A percentile compares a stretch with the other conserved stretches of the same genome.
These are phyloP conservation scores for Plasmopara halstedii DNA, from an alignment of 352 stramenopile species.

Conservation along the genomic window DNA sequence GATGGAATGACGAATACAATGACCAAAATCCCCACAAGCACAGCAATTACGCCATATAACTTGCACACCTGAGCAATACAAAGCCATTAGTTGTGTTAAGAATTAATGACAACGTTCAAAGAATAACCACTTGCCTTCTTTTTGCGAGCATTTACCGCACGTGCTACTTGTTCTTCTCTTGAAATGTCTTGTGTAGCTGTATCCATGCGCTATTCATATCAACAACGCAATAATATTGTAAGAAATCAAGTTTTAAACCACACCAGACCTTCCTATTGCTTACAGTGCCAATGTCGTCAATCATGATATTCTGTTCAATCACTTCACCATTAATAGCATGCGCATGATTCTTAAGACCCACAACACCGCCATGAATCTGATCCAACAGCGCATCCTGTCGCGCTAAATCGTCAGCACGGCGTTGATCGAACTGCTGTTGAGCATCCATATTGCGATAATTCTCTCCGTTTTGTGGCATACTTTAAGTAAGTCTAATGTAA, in stretches of 20 bases:
- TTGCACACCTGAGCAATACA: slow-evolving; percentile 39
- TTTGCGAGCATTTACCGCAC: slow-evolving; percentile 62
- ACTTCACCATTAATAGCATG: slow-evolving; percentile 82
- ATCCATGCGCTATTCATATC: slow-evolving; percentile 48
- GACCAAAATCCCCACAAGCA: slow-evolving; percentile 58
- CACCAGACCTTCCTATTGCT: neutral
- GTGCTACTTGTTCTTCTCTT: slow-evolving; percentile 46
- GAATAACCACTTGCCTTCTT: slow-evolving; percentile 48
- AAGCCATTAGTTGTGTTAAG: neutral
- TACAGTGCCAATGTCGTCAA: slow-evolving; percentile 72
- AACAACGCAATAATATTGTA: slow-evolving; percentile 8
- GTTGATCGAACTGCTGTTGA: slow-evolving; percentile 61
- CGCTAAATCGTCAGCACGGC: slow-evolving; percentile 42
- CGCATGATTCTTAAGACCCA: slow-evolving; percentile 74
- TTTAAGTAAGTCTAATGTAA: neutral
- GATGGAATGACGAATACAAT: slow-evolving; percentile 46
- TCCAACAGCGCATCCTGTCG: slow-evolving; percentile 69
- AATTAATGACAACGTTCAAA: too few relatives aligned
- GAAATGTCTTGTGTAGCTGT: slow-evolving; percentile 50
- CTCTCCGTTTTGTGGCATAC: slow-evolving; percentile 24
- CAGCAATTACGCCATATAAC: slow-evolving; percentile 60
- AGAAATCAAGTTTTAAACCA: slow-evolving; percentile 5
- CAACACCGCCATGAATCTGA: slow-evolving; percentile 68
- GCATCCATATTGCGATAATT: slow-evolving; percentile 60
- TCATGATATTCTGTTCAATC: slow-evolving; percentile 73